Percentiles rank a stretch among this genome's conserved stretches.
Evolutionary conservation across 2,329 filamentous ascomycete species (phyloP).

Genomic region (Scytalidium lignicola): DNA sequence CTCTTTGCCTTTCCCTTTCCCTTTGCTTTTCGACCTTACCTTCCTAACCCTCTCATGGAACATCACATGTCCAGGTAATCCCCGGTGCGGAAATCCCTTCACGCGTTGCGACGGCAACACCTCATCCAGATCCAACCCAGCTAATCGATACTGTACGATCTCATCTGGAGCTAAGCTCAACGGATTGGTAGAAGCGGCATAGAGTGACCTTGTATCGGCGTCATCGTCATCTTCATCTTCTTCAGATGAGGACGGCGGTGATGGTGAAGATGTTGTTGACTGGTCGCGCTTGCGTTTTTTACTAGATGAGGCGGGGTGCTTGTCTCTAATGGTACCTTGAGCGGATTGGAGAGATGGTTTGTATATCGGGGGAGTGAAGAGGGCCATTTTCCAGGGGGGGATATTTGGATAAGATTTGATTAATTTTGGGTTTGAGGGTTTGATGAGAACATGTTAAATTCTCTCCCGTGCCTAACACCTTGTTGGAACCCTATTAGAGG

Average conservation of each 20-base stretch:
- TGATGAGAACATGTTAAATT: too few species aligned
- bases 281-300: constrained; percentile 18
- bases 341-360: constrained; percentile 5
- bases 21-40: constrained; percentile 4
- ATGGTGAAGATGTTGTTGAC: constrained; percentile 1
- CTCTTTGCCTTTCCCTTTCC: constrained; percentile 9
- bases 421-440: not conserved
- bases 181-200: constrained; percentile 39
- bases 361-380: constrained; percentile 20
- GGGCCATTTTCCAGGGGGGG: constrained; percentile 13
- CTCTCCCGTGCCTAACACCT: too few species aligned
- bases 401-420: not conserved
- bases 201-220: constrained; percentile 1
- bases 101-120: constrained; percentile 33
- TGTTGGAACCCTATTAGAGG: too few species aligned
- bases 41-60: constrained; percentile 1
- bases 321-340: constrained; percentile 6
- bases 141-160: constrained; percentile 47
- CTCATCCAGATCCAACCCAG: constrained; percentile 46
- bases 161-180: constrained; percentile 48
- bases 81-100: constrained; percentile 48
- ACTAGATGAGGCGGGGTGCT: constrained; percentile 6
- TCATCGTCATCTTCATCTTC: constrained; percentile 3
- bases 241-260: constrained; percentile 8
- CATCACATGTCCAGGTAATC: constrained; percentile 22